Percentiles rank a stretch among this genome's conserved stretches.
phyloP scores from a whole-genome alignment of 257 asterid species.

The Jacaranda copaia region DNA sequence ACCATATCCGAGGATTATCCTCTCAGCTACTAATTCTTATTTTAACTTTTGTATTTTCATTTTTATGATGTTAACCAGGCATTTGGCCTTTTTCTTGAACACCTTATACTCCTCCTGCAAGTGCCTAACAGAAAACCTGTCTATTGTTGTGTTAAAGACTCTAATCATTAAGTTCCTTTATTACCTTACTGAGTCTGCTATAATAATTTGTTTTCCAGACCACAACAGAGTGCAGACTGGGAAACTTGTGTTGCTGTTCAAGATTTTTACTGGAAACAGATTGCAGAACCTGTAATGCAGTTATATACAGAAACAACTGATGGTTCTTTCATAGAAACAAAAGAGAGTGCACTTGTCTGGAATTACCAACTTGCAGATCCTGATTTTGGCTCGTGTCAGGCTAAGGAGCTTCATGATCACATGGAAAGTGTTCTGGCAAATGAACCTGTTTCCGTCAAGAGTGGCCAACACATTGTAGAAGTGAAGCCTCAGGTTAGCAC shows the following conservation, averaged over 20 bases:
- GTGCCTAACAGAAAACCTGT: background rate
- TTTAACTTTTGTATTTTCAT: too few species aligned
- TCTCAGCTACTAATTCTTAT: too few species aligned
- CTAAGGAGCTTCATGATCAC: slow-evolving; percentile 88
- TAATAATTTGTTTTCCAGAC: slow-evolving; percentile 49
- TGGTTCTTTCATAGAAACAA: slow-evolving; percentile 81
- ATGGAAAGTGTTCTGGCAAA: slow-evolving; percentile 84
- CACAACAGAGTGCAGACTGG: slow-evolving; percentile 62
- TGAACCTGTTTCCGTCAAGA: slow-evolving; percentile 87
- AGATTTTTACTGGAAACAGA: slow-evolving; percentile 88
- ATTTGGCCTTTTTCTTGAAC: too few species aligned
- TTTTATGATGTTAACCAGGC: too few species aligned
- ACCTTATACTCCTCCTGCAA: too few species aligned
- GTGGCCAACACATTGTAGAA: slow-evolving; percentile 79
- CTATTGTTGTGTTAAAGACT: background rate
- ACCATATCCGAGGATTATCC: too few species aligned
- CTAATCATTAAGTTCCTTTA: background rate
- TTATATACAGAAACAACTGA: slow-evolving; percentile 85
- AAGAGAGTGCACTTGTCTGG: slow-evolving; percentile 84
- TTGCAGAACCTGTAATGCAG: slow-evolving; percentile 88
- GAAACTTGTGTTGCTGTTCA: slow-evolving; percentile 69
- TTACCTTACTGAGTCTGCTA: background rate
- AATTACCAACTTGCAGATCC: slow-evolving; percentile 86
- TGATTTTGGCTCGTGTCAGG: slow-evolving; percentile 84
- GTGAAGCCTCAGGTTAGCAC: slow-evolving; percentile 84